phyloP scores from a whole-genome alignment of 306 rosid genomes.

The Dalbergia cochinchinensis region DNA sequence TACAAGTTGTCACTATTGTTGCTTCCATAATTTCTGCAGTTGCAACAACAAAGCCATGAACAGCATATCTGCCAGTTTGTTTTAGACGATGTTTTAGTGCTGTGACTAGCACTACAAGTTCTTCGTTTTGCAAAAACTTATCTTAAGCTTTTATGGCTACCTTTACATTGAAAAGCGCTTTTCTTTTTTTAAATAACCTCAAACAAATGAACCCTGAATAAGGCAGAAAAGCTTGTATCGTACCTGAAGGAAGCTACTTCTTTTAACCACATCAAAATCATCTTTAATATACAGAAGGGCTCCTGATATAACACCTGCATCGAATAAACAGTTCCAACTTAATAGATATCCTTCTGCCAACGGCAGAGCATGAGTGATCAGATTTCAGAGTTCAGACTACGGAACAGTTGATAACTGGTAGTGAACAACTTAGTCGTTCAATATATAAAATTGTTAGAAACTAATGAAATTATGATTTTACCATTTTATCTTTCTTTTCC shows the following conservation, averaged over 20 bases:
- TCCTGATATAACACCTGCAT: conserved; percentile 58
- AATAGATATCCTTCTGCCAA: conserved; percentile 7
- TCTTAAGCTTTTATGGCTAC: too few species aligned
- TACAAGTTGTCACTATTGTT: not conserved
- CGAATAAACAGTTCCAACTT: conserved; percentile 22
- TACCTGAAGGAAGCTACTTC: conserved; percentile 59
- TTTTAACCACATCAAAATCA: conserved; percentile 43
- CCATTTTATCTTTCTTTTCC: too few species aligned
- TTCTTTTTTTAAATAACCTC: not conserved
- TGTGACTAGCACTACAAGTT: too few species aligned
- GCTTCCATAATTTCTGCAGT: not conserved
- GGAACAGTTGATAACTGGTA: too few species aligned
- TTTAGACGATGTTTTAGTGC: too few species aligned
- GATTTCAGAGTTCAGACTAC: not conserved
- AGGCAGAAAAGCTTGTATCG: not conserved
- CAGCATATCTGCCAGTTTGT: too few species aligned
- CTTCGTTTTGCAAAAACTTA: too few species aligned
- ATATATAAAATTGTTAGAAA: too few species aligned
- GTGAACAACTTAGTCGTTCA: too few species aligned
- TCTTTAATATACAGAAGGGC: conserved; percentile 56
- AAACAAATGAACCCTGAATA: not conserved
- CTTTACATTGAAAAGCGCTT: too few species aligned
- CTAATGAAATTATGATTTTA: too few species aligned
- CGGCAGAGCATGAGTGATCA: not conserved
- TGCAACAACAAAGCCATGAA: not conserved